These are phyloP conservation scores for Penicillium sclerotigenum DNA, from an alignment of 2,329 filamentous ascomycete species.

Conservation along the genomic window DNA sequence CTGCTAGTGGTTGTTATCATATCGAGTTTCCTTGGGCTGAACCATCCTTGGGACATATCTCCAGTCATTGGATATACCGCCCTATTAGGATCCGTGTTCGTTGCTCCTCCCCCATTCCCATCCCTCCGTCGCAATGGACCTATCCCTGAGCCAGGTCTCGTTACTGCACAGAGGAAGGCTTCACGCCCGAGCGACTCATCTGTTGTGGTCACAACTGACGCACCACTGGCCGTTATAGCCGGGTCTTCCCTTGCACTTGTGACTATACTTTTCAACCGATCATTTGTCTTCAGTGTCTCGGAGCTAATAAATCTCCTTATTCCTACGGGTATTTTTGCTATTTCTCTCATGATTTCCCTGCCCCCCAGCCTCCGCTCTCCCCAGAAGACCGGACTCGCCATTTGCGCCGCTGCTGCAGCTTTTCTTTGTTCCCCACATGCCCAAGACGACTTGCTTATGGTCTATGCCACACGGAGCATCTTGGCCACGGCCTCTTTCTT, in stretches of 20 bases:
- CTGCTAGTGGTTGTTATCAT: conserved; percentile 25
- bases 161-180: conserved; percentile 16
- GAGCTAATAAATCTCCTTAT: conserved; percentile 26
- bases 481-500: conserved; percentile 32
- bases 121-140: conserved; percentile 18
- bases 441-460: conserved; percentile 25
- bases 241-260: conserved; percentile 28
- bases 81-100: conserved; percentile 46
- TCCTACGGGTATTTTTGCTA: conserved; percentile 26
- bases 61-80: conserved; percentile 48
- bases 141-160: conserved; percentile 24
- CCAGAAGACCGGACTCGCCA: conserved; percentile 33
- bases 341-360: conserved; percentile 26
- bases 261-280: conserved; percentile 23
- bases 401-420: conserved; percentile 27
- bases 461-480: conserved; percentile 28
- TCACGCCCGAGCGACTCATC: conserved; percentile 8
- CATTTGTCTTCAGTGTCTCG: conserved; percentile 18
- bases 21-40: conserved; percentile 30
- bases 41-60: conserved; percentile 34
- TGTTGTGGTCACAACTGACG: conserved; percentile 22
- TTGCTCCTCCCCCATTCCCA: conserved; percentile 49
- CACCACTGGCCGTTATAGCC: conserved; percentile 28
- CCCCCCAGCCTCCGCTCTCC: conserved; percentile 27
- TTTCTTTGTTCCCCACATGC: conserved; percentile 31